phyloP scores from a whole-genome alignment of 306 rosid species.

The Vigna nakashimae region DNA sequence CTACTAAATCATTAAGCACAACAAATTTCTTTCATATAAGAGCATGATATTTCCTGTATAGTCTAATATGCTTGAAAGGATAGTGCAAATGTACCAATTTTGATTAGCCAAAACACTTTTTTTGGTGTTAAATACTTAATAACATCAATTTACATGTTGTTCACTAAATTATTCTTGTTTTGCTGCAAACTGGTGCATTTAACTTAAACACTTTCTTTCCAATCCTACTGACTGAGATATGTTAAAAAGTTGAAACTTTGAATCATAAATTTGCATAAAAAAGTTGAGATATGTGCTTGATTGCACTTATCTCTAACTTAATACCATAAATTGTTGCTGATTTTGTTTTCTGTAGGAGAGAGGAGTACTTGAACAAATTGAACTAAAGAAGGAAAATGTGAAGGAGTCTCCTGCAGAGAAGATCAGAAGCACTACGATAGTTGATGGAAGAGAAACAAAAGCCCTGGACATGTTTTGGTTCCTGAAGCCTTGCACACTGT shows the following conservation, averaged over 20 bases:
- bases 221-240: neutral
- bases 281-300: no score
- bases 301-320: neutral
- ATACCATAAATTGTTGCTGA: neutral
- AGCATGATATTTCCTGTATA: neutral
- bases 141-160: neutral
- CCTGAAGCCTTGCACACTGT: constrained; percentile 90
- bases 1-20: neutral
- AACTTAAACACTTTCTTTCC: neutral
- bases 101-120: neutral
- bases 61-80: constrained; percentile 1
- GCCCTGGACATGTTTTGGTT: constrained; percentile 91
- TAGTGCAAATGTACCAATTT: neutral
- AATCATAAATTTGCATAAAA: no score
- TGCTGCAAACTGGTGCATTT: neutral
- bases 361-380: constrained; percentile 64
- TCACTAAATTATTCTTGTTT: neutral
- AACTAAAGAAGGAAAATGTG: constrained; percentile 52
- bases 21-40: neutral
- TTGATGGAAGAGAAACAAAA: constrained; percentile 73
- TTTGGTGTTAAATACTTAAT: neutral
- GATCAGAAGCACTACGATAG: constrained; percentile 49
- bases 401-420: constrained; percentile 54
- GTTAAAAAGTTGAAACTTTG: neutral
- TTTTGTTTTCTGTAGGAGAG: constrained; percentile 58